phyloP scores from a whole-genome alignment of 108 stramenopile genomes.

The Nitzschia sp. region DNA sequence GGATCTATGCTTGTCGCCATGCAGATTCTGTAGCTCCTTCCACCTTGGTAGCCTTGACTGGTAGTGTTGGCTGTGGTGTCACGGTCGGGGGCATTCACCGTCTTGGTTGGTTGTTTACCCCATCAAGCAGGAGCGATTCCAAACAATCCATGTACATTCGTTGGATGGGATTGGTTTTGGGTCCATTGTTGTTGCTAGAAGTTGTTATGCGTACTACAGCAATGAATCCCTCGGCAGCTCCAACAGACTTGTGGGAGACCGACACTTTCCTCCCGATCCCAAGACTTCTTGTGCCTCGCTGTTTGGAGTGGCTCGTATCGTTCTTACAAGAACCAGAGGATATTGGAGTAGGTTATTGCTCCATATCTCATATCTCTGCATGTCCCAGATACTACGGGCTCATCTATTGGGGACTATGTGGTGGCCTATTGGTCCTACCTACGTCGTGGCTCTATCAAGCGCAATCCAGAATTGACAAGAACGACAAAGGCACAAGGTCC shows the following conservation, averaged over 20 bases:
- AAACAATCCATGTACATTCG: not conserved
- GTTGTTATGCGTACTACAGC: not conserved
- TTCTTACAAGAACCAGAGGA: not conserved
- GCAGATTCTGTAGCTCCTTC: not conserved
- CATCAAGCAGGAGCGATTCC: not conserved
- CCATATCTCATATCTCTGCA: too few species aligned
- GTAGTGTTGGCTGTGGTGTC: not conserved
- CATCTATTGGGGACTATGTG: not conserved
- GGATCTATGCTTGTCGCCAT: too few species aligned
- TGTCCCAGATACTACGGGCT: not conserved
- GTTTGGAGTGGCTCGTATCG: not conserved
- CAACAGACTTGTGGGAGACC: not conserved
- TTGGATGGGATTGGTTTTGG: not conserved
- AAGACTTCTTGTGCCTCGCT: not conserved
- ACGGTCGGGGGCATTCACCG: not conserved
- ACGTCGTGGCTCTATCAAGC: not conserved
- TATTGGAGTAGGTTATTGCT: not conserved
- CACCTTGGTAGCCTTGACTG: not conserved
- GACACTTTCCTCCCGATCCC: not conserved
- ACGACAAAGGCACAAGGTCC: not conserved
- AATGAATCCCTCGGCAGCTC: not conserved
- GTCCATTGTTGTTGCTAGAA: not conserved
- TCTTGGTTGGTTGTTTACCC: not conserved
- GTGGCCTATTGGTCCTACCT: not conserved
- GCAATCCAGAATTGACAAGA: not conserved